Evolutionary conservation across 1,284 basidiomycete species (phyloP).

Genomic region (Papiliotrema laurentii): DNA sequence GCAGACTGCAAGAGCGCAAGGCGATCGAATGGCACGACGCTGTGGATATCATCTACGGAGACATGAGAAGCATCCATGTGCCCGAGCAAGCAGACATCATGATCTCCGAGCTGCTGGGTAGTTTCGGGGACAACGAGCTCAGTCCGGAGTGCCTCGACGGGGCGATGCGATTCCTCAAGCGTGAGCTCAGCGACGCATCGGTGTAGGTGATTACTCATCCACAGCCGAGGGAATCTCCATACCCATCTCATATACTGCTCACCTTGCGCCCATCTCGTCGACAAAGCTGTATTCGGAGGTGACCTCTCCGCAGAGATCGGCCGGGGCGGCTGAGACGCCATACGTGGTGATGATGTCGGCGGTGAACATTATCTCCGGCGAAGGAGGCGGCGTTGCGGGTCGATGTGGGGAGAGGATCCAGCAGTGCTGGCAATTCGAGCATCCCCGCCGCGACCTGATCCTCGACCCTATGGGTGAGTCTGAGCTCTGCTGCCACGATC

Average conservation of each 20-base stretch:
- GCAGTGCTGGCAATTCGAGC: slow-evolving; percentile 96
- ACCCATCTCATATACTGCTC: slow-evolving; percentile 90
- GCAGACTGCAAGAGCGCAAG: slow-evolving; percentile 74
- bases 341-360: slow-evolving; percentile 98
- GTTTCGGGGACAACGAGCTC: slow-evolving; percentile 97
- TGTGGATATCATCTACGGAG: slow-evolving; percentile 81
- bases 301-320: slow-evolving; percentile 48
- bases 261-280: slow-evolving; percentile 87
- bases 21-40: slow-evolving; percentile 75
- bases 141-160: slow-evolving; percentile 97
- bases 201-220: not conserved
- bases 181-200: slow-evolving; percentile 52
- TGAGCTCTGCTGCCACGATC: not conserved
- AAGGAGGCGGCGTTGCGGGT: slow-evolving; percentile 54
- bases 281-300: slow-evolving; percentile 85
- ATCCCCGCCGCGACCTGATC: slow-evolving; percentile 74
- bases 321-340: slow-evolving; percentile 77
- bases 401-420: slow-evolving; percentile 79
- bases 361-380: slow-evolving; percentile 76
- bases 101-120: slow-evolving; percentile 91
- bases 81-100: slow-evolving; percentile 88
- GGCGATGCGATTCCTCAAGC: slow-evolving; percentile 83
- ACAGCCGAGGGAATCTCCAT: slow-evolving; percentile 89
- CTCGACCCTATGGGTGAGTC: slow-evolving; percentile 65
- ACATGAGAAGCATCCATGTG: slow-evolving; percentile 80